These are phyloP conservation scores for Onygena corvina DNA, from an alignment of 2,329 filamentous ascomycete genomes.

Conservation along the genomic window DNA sequence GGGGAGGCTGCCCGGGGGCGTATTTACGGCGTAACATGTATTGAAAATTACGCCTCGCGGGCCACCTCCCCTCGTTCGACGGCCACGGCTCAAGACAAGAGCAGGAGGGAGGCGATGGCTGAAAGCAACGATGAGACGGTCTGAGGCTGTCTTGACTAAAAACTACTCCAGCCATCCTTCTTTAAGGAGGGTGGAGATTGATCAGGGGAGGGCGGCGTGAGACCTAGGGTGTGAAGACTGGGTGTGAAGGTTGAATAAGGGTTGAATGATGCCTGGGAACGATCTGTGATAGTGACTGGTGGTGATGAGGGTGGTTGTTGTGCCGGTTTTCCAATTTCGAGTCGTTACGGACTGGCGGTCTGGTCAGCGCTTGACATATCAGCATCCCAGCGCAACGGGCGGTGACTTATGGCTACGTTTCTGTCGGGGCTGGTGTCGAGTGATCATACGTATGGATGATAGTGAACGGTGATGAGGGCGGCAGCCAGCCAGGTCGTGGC, in stretches of 20 bases:
- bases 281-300: not conserved
- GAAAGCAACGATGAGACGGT: not conserved
- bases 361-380: conserved; percentile 3
- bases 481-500: not conserved
- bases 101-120: not conserved
- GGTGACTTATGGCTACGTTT: not conserved
- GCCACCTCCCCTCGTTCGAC: not conserved
- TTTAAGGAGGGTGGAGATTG: not conserved
- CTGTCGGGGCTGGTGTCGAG: not conserved
- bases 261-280: not conserved
- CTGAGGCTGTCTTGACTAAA: not conserved
- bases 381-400: conserved; percentile 2
- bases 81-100: not conserved
- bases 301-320: not conserved
- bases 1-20: not conserved
- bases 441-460: no score
- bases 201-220: not conserved
- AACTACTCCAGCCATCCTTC: no score
- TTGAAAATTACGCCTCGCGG: not conserved
- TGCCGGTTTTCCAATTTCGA: not conserved
- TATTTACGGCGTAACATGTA: conserved; percentile 7
- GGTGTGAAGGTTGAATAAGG: not conserved
- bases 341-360: conserved; percentile 1
- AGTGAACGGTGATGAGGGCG: not conserved
- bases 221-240: not conserved